Base-by-base conservation (phyloP, 352 stramenopile genomes). In the Globisporangium spinosum region DNA sequence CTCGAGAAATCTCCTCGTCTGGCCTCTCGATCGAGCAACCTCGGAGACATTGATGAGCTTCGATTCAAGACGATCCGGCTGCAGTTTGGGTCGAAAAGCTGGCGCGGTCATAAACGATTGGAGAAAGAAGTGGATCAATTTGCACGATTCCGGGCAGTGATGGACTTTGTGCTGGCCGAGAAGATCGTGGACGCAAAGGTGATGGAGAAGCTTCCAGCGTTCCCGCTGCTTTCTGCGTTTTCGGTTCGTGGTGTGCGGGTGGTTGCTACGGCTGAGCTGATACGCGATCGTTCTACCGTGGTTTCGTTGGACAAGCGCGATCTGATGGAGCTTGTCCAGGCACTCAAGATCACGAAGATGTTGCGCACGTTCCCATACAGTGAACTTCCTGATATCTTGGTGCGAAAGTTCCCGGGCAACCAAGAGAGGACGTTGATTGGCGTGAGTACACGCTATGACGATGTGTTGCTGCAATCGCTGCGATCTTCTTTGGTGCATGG, bases 101-200 rank as follows among this genome's bases (percentile, higher is more conserved):
- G 83, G 83, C 80, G 81, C 40, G 85, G 85, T 6, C 81, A 87
- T 58, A 91, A 91, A 51, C 74, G 85, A 7, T 61, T 93, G 29
- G 71, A 69, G 2, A 86, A 89, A 67, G 77, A 91, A 53, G 73
- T 83, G 0, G 58, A 73, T 0, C 57, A 78, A 2, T 67, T 91
- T 10, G 77, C 82, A 15, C 74, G 73, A 1, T 91, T 93, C 29
- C 85, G 82, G 1, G 74, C 77, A 1, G 68, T 80, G 13, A 74
- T 90, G 27, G 82, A 91, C 49, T 67, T 88, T 17, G 78, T 89
- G 20, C 59, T 82, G 2, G 70, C 72, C 2, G 67, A 79, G 40
- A 80, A 74, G 53, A 70, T 65, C 1, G 65, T 82, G 12, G 62
- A 81, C 9, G 70, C 73, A 25, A 68, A 63, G 34, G 69, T 78